A percentile compares a stretch with the other conserved stretches of the same genome.
These are phyloP conservation scores for Lactarius tabidus DNA, from an alignment of 768 basidiomycete species.

Conservation along the genomic window DNA sequence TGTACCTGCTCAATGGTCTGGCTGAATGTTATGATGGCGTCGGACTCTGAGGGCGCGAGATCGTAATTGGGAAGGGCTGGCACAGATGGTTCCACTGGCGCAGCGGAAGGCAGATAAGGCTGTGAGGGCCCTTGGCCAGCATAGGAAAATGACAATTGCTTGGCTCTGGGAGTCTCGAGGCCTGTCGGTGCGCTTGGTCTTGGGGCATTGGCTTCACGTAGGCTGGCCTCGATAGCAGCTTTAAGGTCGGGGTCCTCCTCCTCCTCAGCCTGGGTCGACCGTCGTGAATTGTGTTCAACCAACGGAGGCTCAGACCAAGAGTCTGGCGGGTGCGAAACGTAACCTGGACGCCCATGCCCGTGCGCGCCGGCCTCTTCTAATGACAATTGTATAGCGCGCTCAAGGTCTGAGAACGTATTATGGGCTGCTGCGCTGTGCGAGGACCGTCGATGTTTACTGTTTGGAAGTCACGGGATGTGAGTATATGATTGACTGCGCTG, in stretches of 20 bases:
- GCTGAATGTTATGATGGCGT: constrained; percentile 85
- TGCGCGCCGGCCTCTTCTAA: constrained; percentile 65
- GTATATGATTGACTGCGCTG: constrained; percentile 25
- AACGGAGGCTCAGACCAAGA: constrained; percentile 67
- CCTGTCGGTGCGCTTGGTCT: constrained; percentile 73
- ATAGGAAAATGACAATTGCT: constrained; percentile 38
- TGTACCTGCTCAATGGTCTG: constrained; percentile 86
- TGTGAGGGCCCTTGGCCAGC: constrained; percentile 41
- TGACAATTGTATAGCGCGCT: constrained; percentile 89
- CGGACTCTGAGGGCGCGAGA: constrained; percentile 73
- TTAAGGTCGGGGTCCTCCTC: constrained; percentile 91
- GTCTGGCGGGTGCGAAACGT: constrained; percentile 61
- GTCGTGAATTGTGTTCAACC: constrained; percentile 38
- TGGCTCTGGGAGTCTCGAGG: constrained; percentile 47
- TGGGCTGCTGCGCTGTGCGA: constrained; percentile 52
- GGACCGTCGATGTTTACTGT: constrained; percentile 48
- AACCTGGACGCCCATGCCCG: constrained; percentile 51
- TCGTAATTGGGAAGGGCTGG: constrained; percentile 73
- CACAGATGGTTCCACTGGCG: constrained; percentile 38
- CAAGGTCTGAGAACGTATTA: constrained; percentile 79
- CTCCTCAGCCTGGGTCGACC: constrained; percentile 43
- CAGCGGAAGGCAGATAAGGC: constrained; percentile 41
- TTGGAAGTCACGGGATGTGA: constrained; percentile 17
- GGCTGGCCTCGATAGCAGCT: constrained; percentile 92
- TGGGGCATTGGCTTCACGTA: constrained; percentile 78